phyloP scores from a whole-genome alignment of 805 yeast genomes.

The Pichia sporocuriosa region DNA sequence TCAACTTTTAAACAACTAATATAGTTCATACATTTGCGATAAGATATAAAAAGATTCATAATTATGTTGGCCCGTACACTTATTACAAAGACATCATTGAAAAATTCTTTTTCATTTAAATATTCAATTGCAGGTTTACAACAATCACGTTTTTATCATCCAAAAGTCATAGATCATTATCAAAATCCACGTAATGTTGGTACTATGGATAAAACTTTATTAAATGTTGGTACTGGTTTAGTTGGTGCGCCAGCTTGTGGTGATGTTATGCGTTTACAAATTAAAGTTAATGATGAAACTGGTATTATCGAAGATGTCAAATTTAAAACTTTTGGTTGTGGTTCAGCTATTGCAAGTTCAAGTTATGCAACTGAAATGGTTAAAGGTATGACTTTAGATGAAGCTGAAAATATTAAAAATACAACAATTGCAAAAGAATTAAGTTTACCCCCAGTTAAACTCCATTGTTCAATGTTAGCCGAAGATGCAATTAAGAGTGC shows the following conservation, averaged over 20 bases:
- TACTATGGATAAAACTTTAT: constrained; percentile 68
- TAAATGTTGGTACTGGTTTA: constrained; percentile 88
- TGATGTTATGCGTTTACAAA: constrained; percentile 96
- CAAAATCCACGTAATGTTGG: constrained; percentile 97
- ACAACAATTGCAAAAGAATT: constrained; percentile 92
- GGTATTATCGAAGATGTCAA: constrained; percentile 93
- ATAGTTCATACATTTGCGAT: neutral
- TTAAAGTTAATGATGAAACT: constrained; percentile 82
- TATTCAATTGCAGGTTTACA: neutral
- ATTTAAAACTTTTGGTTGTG: constrained; percentile 99
- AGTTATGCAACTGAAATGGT: constrained; percentile 93
- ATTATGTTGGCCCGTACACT: neutral
- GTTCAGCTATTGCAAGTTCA: constrained; percentile 94
- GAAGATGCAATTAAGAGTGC: constrained; percentile 98
- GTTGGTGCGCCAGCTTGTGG: constrained; percentile 99
- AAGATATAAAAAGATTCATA: neutral
- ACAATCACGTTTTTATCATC: constrained; percentile 51
- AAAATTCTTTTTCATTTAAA: neutral
- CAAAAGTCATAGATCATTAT: constrained; percentile 92
- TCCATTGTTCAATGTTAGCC: constrained; percentile 97
- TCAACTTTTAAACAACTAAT: too few relatives aligned
- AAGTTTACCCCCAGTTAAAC: constrained; percentile 91
- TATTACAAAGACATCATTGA: neutral
- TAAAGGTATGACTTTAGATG: constrained; percentile 89
- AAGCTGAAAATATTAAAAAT: constrained; percentile 88